phyloP scores from a whole-genome alignment of 805 yeast genomes.

The Teunomyces panamensis region DNA sequence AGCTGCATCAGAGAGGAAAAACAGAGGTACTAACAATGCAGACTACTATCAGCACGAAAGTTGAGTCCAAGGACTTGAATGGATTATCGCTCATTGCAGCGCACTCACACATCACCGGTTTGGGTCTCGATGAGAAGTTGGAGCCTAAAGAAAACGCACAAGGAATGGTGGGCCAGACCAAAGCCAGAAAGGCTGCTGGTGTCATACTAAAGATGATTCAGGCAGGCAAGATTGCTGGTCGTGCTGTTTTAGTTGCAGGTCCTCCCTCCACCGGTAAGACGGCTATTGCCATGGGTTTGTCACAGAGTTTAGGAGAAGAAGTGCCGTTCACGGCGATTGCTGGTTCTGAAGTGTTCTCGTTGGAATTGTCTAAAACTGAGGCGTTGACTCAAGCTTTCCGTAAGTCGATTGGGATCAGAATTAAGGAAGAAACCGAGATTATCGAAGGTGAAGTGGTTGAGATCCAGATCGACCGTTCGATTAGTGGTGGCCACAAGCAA shows the following conservation, averaged over 20 bases:
- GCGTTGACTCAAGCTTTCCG: constrained; percentile 95
- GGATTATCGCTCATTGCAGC: constrained; percentile 83
- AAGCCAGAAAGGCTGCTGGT: constrained; percentile 96
- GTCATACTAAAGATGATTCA: constrained; percentile 89
- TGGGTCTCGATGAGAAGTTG: constrained; percentile 91
- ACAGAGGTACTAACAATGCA: constrained; percentile 8
- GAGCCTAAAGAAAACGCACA: constrained; percentile 76
- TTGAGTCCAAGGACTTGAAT: constrained; percentile 31
- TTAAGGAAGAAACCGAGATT: constrained; percentile 94
- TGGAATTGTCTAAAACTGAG: constrained; percentile 93
- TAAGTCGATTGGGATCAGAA: constrained; percentile 90
- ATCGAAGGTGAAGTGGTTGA: constrained; percentile 99
- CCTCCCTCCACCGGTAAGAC: constrained; percentile 99
- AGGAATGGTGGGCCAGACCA: constrained; percentile 97
- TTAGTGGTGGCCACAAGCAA: constrained; percentile 97
- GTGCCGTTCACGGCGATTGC: constrained; percentile 96
- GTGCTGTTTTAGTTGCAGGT: constrained; percentile 94
- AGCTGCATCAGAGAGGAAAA: background rate
- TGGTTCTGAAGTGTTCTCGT: constrained; percentile 88
- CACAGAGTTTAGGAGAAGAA: constrained; percentile 67
- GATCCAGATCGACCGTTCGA: constrained; percentile 86
- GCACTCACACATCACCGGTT: constrained; percentile 96
- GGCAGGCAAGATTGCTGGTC: constrained; percentile 92
- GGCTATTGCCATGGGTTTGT: constrained; percentile 92
- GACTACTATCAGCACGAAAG: constrained; percentile 30